Conservation (phyloP, 345 rosid species). For the Populus simonii region DNA sequence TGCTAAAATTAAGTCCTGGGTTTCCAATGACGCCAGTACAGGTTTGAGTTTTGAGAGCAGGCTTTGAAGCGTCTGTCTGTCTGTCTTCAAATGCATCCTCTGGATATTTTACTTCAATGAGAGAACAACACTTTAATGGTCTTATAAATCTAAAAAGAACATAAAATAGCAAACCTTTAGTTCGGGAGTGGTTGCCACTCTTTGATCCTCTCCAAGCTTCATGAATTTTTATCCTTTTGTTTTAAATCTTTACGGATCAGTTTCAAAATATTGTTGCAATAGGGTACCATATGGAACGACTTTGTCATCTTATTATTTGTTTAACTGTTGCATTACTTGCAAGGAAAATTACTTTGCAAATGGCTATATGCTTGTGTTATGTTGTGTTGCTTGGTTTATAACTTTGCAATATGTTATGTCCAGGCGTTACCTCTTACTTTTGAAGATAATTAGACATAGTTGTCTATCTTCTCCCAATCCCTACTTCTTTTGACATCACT, state of each 20-base stretch:
- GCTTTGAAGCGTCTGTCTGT: not conserved
- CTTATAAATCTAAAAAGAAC: not conserved
- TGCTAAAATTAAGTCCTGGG: not conserved
- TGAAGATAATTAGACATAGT: not conserved
- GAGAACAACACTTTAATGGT: not conserved
- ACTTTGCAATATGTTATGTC: not conserved
- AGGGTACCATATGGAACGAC: not conserved
- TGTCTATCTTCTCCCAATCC: not conserved
- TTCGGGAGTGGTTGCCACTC: not conserved
- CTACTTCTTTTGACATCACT: constrained; percentile 5
- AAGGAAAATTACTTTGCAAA: not conserved
- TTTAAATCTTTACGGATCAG: not conserved
- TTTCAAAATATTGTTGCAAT: not conserved
- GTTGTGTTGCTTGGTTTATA: not conserved
- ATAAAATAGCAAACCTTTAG: not conserved
- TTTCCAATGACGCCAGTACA: not conserved
- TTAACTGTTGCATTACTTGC: not conserved
- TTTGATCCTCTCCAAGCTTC: not conserved
- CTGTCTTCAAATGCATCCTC: not conserved
- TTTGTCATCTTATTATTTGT: not conserved
- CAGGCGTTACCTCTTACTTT: not conserved
- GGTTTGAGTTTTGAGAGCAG: not conserved
- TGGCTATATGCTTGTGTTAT: not conserved
- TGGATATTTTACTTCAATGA: not conserved
- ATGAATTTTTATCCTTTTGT: too few species aligned